Evolutionary conservation across 768 basidiomycete species (phyloP).

Genomic region (Rhizopogon roseolus): DNA sequence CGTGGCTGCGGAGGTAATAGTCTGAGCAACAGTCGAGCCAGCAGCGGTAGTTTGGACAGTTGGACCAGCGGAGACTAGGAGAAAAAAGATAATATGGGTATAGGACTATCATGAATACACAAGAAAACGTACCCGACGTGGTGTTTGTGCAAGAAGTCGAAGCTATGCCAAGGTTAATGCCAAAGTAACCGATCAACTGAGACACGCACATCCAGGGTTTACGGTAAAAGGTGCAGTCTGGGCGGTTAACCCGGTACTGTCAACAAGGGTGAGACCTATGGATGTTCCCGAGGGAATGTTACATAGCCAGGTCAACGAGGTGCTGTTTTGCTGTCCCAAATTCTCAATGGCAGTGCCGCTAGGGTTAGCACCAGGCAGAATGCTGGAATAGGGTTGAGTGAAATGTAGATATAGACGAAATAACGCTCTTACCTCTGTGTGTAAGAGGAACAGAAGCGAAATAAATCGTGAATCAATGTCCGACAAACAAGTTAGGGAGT

Average conservation of each 20-base stretch:
- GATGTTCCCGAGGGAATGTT: constrained; percentile 48
- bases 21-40: neutral
- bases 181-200: neutral
- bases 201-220: constrained; percentile 42
- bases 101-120: constrained; percentile 6
- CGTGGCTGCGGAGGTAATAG: constrained; percentile 7
- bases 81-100: constrained; percentile 11
- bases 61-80: constrained; percentile 17
- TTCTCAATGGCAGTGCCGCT: constrained; percentile 37
- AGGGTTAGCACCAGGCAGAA: constrained; percentile 49
- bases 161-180: constrained; percentile 22
- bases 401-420: neutral
- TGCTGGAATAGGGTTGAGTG: constrained; percentile 28
- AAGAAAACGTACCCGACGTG: constrained; percentile 18
- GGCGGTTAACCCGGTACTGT: constrained; percentile 44
- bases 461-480: neutral
- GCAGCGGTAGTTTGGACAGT: constrained; percentile 6
- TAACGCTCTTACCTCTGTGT: constrained; percentile 34
- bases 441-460: neutral
- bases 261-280: constrained; percentile 58
- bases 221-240: constrained; percentile 54
- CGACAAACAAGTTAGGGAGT: neutral
- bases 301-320: constrained; percentile 48
- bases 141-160: constrained; percentile 30
- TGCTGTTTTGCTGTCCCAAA: constrained; percentile 37